phyloP scores from a whole-genome alignment of 2,329 filamentous ascomycete genomes.

The Fusarium siculi region DNA sequence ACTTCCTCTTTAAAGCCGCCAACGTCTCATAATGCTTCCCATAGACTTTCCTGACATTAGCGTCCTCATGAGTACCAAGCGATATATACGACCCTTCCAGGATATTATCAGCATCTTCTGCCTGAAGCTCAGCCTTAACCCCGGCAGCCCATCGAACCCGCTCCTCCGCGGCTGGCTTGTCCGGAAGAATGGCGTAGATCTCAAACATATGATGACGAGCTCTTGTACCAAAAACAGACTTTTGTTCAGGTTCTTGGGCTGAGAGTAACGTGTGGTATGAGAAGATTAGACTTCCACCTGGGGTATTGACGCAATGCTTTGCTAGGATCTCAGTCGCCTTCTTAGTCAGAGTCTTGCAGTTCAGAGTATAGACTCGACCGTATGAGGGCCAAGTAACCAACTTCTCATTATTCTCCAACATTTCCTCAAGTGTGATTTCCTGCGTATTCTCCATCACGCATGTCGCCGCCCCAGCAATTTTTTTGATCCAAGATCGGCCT shows the following conservation, averaged over 20 bases:
- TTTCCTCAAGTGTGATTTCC: not conserved
- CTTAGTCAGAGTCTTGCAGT: fast-evolving
- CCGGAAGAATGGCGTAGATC: not conserved
- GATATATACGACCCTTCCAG: constrained; percentile 8
- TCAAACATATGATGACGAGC: constrained; percentile 9
- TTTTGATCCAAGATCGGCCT: not conserved
- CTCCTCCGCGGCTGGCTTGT: not conserved
- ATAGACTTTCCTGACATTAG: not conserved
- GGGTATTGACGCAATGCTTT: not conserved
- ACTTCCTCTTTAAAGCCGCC: not conserved
- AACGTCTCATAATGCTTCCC: not conserved
- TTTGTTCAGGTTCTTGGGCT: not conserved
- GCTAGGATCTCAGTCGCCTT: fast-evolving
- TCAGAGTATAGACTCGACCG: not conserved
- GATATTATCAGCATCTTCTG: not conserved
- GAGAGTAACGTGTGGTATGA: not conserved
- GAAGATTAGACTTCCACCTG: not conserved
- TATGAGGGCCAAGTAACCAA: not conserved
- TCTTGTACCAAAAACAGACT: not conserved
- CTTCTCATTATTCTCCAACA: constrained; percentile 2
- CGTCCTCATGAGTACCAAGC: not conserved
- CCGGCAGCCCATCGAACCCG: not conserved
- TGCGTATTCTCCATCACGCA: constrained; percentile 1
- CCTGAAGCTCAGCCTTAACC: not conserved
- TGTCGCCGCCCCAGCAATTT: not conserved